A percentile compares a stretch with the other conserved stretches of the same genome.
phyloP scores from a whole-genome alignment of 139 green algal genomes.

The Ettlia oleoabundans region DNA sequence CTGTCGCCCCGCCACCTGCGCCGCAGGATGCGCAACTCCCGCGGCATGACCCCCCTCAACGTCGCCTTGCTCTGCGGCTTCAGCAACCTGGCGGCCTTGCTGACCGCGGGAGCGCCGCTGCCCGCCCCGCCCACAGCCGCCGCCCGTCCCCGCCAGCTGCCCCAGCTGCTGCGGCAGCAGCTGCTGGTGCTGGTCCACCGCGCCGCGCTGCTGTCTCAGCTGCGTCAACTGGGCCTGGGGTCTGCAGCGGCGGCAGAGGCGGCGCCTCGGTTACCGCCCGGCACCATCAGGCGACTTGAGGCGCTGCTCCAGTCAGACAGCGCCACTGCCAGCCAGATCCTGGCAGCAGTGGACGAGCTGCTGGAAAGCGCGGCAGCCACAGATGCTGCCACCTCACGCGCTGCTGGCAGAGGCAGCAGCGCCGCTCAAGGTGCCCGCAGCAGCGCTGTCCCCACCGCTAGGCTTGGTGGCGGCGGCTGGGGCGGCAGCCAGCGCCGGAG shows the following conservation, averaged over 20 bases:
- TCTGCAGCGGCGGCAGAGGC: not conserved
- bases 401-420: not conserved
- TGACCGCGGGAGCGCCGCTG: constrained; percentile 1
- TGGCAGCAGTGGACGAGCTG: constrained; percentile 21
- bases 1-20: too few relatives aligned
- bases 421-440: not conserved
- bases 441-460: not conserved
- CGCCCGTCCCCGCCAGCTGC: not conserved
- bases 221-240: constrained; percentile 20
- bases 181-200: constrained; percentile 32
- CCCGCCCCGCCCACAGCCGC: not conserved
- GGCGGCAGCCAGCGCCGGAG: not conserved
- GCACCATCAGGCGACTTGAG: not conserved
- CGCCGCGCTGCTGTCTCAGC: constrained; percentile 4
- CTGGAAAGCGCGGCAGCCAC: constrained; percentile 10
- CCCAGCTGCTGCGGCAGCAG: constrained; percentile 30
- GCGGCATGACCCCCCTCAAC: constrained; percentile 30
- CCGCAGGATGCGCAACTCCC: constrained; percentile 24
- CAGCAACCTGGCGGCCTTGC: constrained; percentile 19
- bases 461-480: not conserved
- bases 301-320: not conserved
- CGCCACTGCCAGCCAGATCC: constrained; percentile 13
- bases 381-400: not conserved
- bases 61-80: constrained; percentile 18
- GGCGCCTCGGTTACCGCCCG: not conserved